Evolutionary conservation across 345 rosid species (phyloP), one percentile per base, ranked within the genome.

Genomic region (Brassica incana): DNA sequence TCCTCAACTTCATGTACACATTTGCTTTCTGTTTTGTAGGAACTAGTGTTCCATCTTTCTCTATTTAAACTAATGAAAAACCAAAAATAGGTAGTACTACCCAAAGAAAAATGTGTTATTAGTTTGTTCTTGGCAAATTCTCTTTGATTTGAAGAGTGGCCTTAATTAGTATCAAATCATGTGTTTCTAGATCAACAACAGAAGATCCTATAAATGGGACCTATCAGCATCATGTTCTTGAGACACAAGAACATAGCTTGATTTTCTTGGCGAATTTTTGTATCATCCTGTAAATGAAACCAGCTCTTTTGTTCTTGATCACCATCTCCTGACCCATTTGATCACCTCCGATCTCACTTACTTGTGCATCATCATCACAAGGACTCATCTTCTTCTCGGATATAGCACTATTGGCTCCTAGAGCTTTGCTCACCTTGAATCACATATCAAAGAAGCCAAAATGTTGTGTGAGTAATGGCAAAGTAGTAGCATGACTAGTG

Each of bases 351-450:
- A n/a, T 12, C 20, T 65, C 69, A 65, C 27, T 35, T 16, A 0
- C 63, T 45, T 62, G 45, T 33, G 45, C 68, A n/a, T 33, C 5
- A 32, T 64, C 68, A 65, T 6, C 48, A 40, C 48, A 65, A 65
- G 40, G 45, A 32, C 32, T 12, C 35, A 25, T 59, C 32, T 62
- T 62, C 66, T 29, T 62, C 66, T 62, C 18, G 15, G 18, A 6
- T 64, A 10, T 32, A 32, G 7, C 43, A 32, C 4, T 62, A 62
- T 1, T 29, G 36, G 38, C 11, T 59, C 8, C 10, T 5, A 15
- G 18, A 75, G 78, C 0, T n/a, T 67, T 15, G 45, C 40, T 76
- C 59, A 67, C 78, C 78, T 75, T 8, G 43, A 56, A 75, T 0
- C 16, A 54, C 38, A 54, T 45, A 45, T 11, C 4, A 76, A 30